These are phyloP conservation scores for Penicillium digitatum DNA, from an alignment of 2,329 filamentous ascomycete genomes.

Conservation along the genomic window DNA sequence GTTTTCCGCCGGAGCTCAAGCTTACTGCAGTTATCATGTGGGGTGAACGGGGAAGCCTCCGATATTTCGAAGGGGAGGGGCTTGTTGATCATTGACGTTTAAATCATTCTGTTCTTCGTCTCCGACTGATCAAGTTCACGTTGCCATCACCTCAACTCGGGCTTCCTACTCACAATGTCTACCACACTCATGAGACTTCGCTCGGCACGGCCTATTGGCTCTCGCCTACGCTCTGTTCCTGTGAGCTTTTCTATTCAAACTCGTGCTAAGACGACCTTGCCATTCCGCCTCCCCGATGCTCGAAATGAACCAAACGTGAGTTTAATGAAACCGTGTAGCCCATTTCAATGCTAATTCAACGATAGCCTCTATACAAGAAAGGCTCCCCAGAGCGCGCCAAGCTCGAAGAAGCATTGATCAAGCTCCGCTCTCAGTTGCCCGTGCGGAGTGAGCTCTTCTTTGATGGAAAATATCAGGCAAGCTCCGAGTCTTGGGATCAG, in stretches of 20 bases:
- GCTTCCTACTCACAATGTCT: conserved; percentile 13
- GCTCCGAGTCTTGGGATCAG: conserved; percentile 25
- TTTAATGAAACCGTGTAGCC: background rate
- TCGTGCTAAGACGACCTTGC: conserved; percentile 27
- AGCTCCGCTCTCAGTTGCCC: conserved; percentile 34
- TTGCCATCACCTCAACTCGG: background rate
- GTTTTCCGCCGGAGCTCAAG: background rate
- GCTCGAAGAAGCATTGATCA: conserved; percentile 29
- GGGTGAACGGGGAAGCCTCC: conserved; percentile 7
- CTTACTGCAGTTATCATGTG: background rate
- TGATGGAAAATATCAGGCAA: conserved; percentile 27
- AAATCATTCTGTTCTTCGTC: background rate
- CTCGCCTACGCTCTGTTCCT: conserved; percentile 12
- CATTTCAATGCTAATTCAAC: background rate
- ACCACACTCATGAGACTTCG: conserved; percentile 18
- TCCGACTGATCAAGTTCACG: background rate
- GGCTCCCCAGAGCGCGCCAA: conserved; percentile 35
- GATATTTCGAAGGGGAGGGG: background rate
- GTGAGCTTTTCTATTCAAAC: conserved; percentile 12
- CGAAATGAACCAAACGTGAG: conserved; percentile 38
- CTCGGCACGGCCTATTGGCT: conserved; percentile 12
- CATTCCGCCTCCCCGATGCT: conserved; percentile 31
- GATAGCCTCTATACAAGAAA: conserved; percentile 25
- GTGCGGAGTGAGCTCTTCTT: conserved; percentile 31
- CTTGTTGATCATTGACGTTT: background rate